A percentile compares a stretch with the other conserved stretches of the same genome.
Evolutionary conservation across 2,329 filamentous ascomycete genomes (phyloP).

Genomic region (Fusarium keratoplasticum): DNA sequence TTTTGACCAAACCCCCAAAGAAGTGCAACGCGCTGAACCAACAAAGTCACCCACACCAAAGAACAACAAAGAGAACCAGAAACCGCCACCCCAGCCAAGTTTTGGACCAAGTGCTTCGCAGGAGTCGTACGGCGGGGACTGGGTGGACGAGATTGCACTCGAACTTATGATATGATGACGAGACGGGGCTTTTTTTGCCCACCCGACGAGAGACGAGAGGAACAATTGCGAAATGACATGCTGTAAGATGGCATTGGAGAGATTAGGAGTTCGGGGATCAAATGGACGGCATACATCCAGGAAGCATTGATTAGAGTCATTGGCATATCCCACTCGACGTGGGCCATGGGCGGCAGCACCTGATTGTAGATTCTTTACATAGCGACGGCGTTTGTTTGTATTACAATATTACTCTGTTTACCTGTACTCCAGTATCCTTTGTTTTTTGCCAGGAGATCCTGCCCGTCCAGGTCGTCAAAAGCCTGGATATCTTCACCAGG

Average conservation of each 20-base stretch:
- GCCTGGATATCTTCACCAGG: background rate
- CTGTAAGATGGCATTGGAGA: background rate
- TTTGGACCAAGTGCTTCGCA: slow-evolving; percentile 46
- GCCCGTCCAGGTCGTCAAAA: background rate
- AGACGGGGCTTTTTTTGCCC: slow-evolving; percentile 22
- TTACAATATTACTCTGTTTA: slow-evolving; percentile 14
- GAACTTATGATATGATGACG: slow-evolving; percentile 45
- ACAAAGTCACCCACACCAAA: background rate
- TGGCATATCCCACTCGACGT: slow-evolving; percentile 9
- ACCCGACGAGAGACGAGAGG: background rate
- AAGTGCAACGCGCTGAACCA: background rate
- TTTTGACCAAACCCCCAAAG: background rate
- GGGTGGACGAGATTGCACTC: slow-evolving; percentile 52
- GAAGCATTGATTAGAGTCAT: background rate
- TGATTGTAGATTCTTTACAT: slow-evolving; percentile 12
- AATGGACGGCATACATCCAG: background rate
- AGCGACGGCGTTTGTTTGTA: slow-evolving; percentile 28
- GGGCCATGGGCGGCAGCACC: slow-evolving; percentile 12
- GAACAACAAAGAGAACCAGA: slow-evolving; percentile 43
- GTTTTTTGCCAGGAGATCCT: background rate
- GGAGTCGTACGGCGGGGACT: slow-evolving; percentile 54
- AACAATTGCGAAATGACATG: background rate
- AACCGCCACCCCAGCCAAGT: slow-evolving; percentile 4
- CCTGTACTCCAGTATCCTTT: background rate
- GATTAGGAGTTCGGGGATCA: slow-evolving; percentile 12